Evolutionary conservation across 2,329 filamentous ascomycete species (phyloP), one percentile per base, ranked within the genome.

Genomic region (Stachybotrys chlorohalonatus): DNA sequence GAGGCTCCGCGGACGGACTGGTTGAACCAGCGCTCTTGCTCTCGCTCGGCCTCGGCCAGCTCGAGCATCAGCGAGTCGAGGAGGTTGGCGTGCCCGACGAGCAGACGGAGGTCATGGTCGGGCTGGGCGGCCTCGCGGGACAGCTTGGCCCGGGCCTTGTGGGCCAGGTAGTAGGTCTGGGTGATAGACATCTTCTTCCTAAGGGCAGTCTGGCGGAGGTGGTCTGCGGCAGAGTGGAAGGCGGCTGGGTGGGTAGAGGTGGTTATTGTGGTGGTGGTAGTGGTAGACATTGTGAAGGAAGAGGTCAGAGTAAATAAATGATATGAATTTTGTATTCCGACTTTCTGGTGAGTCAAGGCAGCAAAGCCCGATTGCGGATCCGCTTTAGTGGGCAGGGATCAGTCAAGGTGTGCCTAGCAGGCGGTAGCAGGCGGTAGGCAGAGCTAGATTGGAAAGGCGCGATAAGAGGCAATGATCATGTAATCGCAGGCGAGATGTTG

Each of bases 11-110:
- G 86, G 73, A 96, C 89, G 58, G 90, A 94, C 72, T 91, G 87
- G 83, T 96, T 95, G 86, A 96, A 97, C 92, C 92, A 96, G 62
- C 84, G 86, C 75, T 97, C 93, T 75, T 97, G 94, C 73, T 96
- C 91, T 64, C 86, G 84, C 80, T 97, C 94, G 68, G 93, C 93
- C 56, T 95, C 90, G 73, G 91, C 89, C 56, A 99, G 89, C 68
- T 82, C 79, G 63, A 94, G 83, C 94, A 97, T 97, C 68, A 99
- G 78, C 47, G 86, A 87, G 76, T 99, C 94, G 71, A 99, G 89
- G 51, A 97, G 87, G 81, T 97, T 99, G 78, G 94, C 94, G 75
- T 99, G 94, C 66, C 93, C 94, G 65, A 99, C 94, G 57, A 99
- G 87, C 49, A 95, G 84, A 69, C 93, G 86, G 60, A 99, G 89